Evolutionary conservation across 1,139 yeast genomes (phyloP).

Genomic region (Lodderomyces theae): DNA sequence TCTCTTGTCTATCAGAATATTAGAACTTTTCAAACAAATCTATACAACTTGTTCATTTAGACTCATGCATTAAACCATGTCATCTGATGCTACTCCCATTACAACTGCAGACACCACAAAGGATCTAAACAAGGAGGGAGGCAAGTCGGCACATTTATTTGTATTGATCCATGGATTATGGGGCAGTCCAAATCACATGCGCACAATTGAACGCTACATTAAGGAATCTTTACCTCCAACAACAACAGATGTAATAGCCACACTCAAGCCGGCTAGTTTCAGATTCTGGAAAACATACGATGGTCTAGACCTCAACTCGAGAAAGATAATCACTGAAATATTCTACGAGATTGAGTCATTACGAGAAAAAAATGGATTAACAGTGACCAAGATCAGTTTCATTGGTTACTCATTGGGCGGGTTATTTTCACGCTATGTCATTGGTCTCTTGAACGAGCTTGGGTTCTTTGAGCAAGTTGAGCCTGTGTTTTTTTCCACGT

Average conservation of each 20-base stretch:
- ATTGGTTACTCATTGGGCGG: constrained; percentile 47
- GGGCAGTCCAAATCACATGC: constrained; percentile 80
- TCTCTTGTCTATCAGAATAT: too few species aligned
- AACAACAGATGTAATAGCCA: constrained; percentile 42
- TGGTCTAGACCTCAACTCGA: constrained; percentile 73
- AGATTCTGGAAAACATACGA: constrained; percentile 80
- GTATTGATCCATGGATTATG: constrained; percentile 86
- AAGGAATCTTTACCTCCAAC: constrained; percentile 33
- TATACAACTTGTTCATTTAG: too few species aligned
- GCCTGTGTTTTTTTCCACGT: constrained; percentile 70
- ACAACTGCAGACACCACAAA: background rate
- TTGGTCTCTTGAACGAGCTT: constrained; percentile 60
- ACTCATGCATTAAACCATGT: too few species aligned
- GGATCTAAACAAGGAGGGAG: background rate
- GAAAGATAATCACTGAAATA: constrained; percentile 63
- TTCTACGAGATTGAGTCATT: constrained; percentile 54
- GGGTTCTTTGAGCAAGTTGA: constrained; percentile 56
- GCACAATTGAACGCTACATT: constrained; percentile 54
- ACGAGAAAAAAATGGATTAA: constrained; percentile 33
- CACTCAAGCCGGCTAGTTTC: constrained; percentile 68
- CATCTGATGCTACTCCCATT: background rate
- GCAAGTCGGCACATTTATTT: constrained; percentile 54
- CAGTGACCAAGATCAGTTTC: constrained; percentile 39
- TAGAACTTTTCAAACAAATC: too few species aligned
- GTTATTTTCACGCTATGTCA: constrained; percentile 55